phyloP scores from a whole-genome alignment of 768 basidiomycete species.

The Daedaleopsis sinensis region DNA sequence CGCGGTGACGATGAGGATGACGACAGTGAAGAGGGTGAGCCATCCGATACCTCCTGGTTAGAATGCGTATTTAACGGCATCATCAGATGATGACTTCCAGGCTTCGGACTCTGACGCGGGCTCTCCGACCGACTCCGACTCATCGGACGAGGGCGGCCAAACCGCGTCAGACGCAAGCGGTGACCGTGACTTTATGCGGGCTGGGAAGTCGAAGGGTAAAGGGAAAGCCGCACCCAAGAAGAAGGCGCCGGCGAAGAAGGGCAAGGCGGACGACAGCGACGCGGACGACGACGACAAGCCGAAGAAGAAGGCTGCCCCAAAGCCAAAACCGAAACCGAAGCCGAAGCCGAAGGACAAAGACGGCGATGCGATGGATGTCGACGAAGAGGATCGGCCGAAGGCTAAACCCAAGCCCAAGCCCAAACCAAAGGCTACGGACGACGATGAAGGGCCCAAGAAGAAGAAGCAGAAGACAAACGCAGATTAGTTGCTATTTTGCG shows the following conservation, averaged over 20 bases:
- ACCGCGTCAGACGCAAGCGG: constrained; percentile 88
- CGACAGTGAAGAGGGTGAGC: constrained; percentile 73
- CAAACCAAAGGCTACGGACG: constrained; percentile 44
- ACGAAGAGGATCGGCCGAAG: constrained; percentile 36
- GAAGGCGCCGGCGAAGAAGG: constrained; percentile 36
- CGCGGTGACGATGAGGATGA: constrained; percentile 72
- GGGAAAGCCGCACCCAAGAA: constrained; percentile 35
- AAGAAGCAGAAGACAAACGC: constrained; percentile 69
- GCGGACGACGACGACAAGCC: constrained; percentile 46
- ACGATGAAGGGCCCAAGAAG: constrained; percentile 59
- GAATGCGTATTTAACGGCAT: neutral
- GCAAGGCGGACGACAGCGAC: constrained; percentile 32
- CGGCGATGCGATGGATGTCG: constrained; percentile 44
- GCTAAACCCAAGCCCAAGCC: constrained; percentile 50
- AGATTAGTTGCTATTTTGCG: constrained; percentile 34
- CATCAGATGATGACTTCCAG: constrained; percentile 85
- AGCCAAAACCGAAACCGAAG: constrained; percentile 54
- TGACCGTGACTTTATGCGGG: constrained; percentile 62
- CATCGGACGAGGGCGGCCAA: constrained; percentile 67
- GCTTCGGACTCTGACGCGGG: constrained; percentile 84
- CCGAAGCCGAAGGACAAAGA: constrained; percentile 42
- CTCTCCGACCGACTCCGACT: constrained; percentile 80
- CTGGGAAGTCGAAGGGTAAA: constrained; percentile 35
- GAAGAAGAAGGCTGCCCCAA: constrained; percentile 45
- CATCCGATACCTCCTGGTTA: too few relatives aligned